Evolutionary conservation across 129 eudicot species (phyloP), one percentile per base, ranked within the genome.

Genomic region (Pittosporum tobira): DNA sequence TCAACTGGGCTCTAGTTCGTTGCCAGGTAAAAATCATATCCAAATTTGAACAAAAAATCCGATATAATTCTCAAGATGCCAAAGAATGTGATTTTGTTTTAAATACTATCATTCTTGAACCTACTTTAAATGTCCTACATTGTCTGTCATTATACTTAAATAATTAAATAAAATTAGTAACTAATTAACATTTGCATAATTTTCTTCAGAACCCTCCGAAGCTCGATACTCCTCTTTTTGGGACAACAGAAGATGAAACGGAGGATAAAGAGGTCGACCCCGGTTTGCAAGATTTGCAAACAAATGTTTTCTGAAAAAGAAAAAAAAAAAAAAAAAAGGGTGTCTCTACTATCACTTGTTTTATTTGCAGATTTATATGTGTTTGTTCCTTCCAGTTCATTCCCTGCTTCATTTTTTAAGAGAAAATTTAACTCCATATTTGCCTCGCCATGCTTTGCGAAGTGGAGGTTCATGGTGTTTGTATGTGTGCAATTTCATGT

Each of bases 1-100:
- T 81, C 66, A 93, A 87, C 11, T 93, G 99, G 99, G 94, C 99
- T 70, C 72, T 93, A 43, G 78, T 93, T 40, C 96, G 99, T 59
- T 83, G 94, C 72, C 66, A 76, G 99, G 99, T 93, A 78, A 77
- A 26, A 12, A n/a, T n/a, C n/a, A n/a, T n/a, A n/a, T n/a, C n/a
- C n/a, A n/a, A n/a, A n/a, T n/a, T n/a, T n/a, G n/a, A n/a, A n/a
- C n/a, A n/a, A n/a, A n/a, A n/a, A n/a, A n/a, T n/a, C n/a, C n/a
- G n/a, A n/a, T n/a, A n/a, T n/a, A n/a, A n/a, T n/a, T n/a, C n/a
- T n/a, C n/a, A n/a, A n/a, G n/a, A n/a, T n/a, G n/a, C n/a, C n/a
- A n/a, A n/a, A n/a, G n/a, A n/a, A n/a, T n/a, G n/a, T n/a, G n/a
- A n/a, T n/a, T n/a, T n/a, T n/a, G n/a, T n/a, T n/a, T n/a, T n/a